These are phyloP conservation scores for Coemansia sp. DNA, from an alignment of 371 early-diverging fungal genomes.

Conservation along the genomic window DNA sequence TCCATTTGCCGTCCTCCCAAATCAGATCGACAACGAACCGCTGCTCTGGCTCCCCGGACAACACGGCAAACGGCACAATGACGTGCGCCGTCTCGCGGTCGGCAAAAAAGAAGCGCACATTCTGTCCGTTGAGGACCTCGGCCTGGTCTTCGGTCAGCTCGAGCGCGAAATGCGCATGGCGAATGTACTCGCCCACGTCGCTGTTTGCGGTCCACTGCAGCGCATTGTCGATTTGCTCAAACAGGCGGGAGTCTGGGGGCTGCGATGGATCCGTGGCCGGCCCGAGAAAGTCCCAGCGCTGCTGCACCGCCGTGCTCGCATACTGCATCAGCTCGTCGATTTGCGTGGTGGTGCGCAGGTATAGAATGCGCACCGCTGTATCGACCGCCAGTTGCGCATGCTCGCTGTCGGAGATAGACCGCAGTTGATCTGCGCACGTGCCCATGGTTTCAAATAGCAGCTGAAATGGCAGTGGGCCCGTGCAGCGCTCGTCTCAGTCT, in stretches of 20 bases:
- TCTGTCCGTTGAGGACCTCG: slow-evolving; percentile 11
- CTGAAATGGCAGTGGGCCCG: neutral
- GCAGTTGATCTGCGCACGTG: slow-evolving; percentile 4
- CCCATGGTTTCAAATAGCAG: slow-evolving; percentile 3
- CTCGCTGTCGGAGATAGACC: neutral
- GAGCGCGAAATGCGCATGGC: slow-evolving; percentile 28
- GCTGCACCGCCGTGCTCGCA: slow-evolving; percentile 20
- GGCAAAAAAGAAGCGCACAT: slow-evolving; percentile 11
- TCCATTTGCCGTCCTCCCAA: slow-evolving; percentile 21
- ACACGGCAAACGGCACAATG: slow-evolving; percentile 20
- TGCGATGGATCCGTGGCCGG: slow-evolving; percentile 5
- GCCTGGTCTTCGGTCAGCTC: slow-evolving; percentile 42
- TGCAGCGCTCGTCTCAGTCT: neutral
- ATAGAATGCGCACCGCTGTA: slow-evolving; percentile 11
- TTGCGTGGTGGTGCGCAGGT: slow-evolving; percentile 34
- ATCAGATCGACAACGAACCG: slow-evolving; percentile 20
- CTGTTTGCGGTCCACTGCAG: slow-evolving; percentile 24
- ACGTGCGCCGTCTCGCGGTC: slow-evolving; percentile 17
- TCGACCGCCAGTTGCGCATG: slow-evolving; percentile 6
- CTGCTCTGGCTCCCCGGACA: neutral
- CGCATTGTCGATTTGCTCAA: slow-evolving; percentile 28
- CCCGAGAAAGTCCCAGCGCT: slow-evolving; percentile 46
- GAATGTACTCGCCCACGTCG: slow-evolving; percentile 25
- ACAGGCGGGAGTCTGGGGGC: neutral
- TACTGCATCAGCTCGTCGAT: slow-evolving; percentile 35